Percentiles rank a stretch among this genome's conserved stretches.
Evolutionary conservation across 805 yeast genomes (phyloP).

Genomic region (Nakazawaea siamensis): DNA sequence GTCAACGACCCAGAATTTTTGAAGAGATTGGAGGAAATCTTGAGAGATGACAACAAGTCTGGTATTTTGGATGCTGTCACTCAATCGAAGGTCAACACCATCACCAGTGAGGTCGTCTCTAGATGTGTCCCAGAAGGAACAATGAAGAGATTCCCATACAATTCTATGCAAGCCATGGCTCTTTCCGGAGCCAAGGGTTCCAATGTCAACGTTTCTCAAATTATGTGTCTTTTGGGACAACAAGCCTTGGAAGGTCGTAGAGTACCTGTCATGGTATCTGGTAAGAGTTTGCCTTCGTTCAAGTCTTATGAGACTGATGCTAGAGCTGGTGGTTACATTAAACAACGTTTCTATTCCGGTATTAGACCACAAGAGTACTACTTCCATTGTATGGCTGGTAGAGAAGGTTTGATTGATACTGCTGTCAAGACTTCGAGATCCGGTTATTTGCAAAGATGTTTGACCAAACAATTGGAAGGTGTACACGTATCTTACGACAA

Average conservation of each 20-base stretch:
- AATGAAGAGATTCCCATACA: constrained; percentile 89
- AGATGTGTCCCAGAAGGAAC: constrained; percentile 95
- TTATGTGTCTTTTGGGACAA: constrained; percentile 98
- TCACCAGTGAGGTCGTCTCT: constrained; percentile 91
- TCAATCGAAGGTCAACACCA: constrained; percentile 83
- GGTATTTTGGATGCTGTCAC: constrained; percentile 95
- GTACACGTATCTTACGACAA: constrained; percentile 91
- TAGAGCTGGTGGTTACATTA: constrained; percentile 96
- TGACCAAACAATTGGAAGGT: constrained; percentile 97
- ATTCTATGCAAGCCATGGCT: constrained; percentile 99
- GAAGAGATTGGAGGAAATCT: constrained; percentile 86
- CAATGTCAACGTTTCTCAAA: constrained; percentile 95
- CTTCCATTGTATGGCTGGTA: constrained; percentile 99
- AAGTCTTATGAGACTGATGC: constrained; percentile 96
- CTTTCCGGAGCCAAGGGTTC: constrained; percentile 99
- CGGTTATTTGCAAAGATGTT: constrained; percentile 96
- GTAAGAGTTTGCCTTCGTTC: constrained; percentile 94
- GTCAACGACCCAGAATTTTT: constrained; percentile 64
- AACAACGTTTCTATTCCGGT: constrained; percentile 96
- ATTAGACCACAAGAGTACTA: constrained; percentile 97
- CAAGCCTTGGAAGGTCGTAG: constrained; percentile 99
- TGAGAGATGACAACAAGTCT: constrained; percentile 86
- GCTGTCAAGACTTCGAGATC: constrained; percentile 98
- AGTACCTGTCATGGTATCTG: constrained; percentile 98
- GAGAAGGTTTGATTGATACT: constrained; percentile 99